A percentile compares a stretch with the other conserved stretches of the same genome.
Evolutionary conservation across 306 rosid species (phyloP).

Genomic region (Mimosa pudica): DNA sequence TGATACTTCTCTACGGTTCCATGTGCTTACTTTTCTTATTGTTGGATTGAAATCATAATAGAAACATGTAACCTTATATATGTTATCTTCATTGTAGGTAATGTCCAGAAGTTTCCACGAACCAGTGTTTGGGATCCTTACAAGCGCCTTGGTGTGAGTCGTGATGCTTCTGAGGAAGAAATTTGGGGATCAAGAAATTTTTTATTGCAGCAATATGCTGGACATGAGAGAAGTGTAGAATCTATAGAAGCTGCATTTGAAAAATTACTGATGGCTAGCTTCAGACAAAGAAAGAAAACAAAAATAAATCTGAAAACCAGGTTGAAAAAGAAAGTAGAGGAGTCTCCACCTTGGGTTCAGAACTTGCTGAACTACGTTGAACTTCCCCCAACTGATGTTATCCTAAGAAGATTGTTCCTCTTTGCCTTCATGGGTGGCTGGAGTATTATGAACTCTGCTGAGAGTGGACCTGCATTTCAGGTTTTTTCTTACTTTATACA

Average conservation of each 20-base stretch:
- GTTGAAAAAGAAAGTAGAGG: conserved; percentile 95
- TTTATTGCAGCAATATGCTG: conserved; percentile 88
- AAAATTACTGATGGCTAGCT: conserved; percentile 88
- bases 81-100: conserved; percentile 49
- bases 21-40: not conserved
- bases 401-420: conserved; percentile 87
- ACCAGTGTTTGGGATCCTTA: conserved; percentile 84
- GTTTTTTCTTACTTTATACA: conserved; percentile 50
- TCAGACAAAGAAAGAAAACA: conserved; percentile 80
- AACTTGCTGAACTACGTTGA: conserved; percentile 80
- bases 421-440: conserved; percentile 97
- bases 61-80: not conserved
- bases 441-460: conserved; percentile 97
- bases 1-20: not conserved
- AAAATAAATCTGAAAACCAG: conserved; percentile 90
- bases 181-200: conserved; percentile 58
- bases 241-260: conserved; percentile 97
- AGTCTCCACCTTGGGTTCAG: conserved; percentile 96
- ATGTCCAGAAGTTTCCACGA: conserved; percentile 74
- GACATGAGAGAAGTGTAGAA: conserved; percentile 92
- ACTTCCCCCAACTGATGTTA: conserved; percentile 80
- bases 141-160: conserved; percentile 76
- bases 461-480: conserved; percentile 99
- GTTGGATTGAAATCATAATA: not conserved
- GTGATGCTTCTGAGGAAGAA: conserved; percentile 68